Base-by-base conservation (phyloP, 169 alveolate genomes). In the Cryptosporidium sp. region DNA sequence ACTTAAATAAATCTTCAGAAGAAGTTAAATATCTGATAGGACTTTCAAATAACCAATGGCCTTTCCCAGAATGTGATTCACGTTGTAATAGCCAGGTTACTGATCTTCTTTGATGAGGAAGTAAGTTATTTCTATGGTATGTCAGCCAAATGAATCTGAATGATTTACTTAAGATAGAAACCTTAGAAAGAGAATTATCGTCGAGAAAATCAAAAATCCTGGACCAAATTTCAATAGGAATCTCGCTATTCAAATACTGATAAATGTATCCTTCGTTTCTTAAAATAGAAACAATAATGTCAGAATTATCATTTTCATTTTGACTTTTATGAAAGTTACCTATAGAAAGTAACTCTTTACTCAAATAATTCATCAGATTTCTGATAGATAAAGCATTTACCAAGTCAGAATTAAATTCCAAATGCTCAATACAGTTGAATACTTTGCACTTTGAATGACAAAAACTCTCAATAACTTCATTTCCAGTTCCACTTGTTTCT, bases 101-200 rank as follows among this genome's bases (percentile, higher is more conserved):
- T 7, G 89, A 80, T 80, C 51, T 59, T 80, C 89, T 61, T 21
- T 80, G 89, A 1, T 80, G 89, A 23, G 89, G 89, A 21, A 80
- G 59, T n/a, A 80, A 31, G 31, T 35, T 12, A 80, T 80, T 80
- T 41, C 68, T 59, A 10, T 61, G 48, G 39, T 80, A 65, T 23
- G 39, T 26, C n/a, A 80, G n/a, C 89, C 89, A 80, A 14, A 59
- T 50, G 14, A n/a, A 29, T 5, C 7, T 23, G 48, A 80, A 18
- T 5, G 59, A 37, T 12, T 48, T 62, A 45, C 65, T 41, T 16
- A 50, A 18, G 1, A 1, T 9, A 26, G 80, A 26, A 14, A 62
- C n/a, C 14, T 61, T 37, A 3, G 26, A 3, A 10, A 23, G 18
- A 14, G 80, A 59, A 14, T 62, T 14, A 14, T 37, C 33, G 29